These are phyloP conservation scores for Vaccinium darrowii DNA, from an alignment of 148 eudicot species.

Conservation along the genomic window DNA sequence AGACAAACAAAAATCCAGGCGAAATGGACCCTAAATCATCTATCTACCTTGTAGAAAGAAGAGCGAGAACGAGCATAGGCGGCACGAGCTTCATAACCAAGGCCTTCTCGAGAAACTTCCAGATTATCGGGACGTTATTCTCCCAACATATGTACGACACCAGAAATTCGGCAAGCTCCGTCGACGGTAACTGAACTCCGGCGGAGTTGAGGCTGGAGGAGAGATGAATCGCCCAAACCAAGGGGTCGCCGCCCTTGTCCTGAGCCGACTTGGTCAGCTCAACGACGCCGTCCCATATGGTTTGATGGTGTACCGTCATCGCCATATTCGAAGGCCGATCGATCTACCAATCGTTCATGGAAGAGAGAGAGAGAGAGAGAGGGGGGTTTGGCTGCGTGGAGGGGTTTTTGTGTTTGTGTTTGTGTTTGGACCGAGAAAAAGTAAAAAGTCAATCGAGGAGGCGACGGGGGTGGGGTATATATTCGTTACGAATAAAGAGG, in stretches of 20 bases:
- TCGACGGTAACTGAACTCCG: constrained; percentile 52
- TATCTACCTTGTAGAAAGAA: constrained; percentile 47
- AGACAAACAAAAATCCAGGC: no score
- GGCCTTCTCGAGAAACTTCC: constrained; percentile 79
- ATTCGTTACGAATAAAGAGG: neutral
- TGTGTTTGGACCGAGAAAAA: neutral
- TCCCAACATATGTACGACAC: constrained; percentile 54
- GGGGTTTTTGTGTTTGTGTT: neutral
- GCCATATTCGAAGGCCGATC: constrained; percentile 17
- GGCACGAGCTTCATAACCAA: constrained; percentile 43
- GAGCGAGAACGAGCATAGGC: constrained; percentile 53
- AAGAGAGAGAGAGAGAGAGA: neutral
- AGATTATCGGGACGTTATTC: constrained; percentile 52
- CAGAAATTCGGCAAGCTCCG: constrained; percentile 45
- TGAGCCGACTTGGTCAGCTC: constrained; percentile 58
- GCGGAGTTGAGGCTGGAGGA: constrained; percentile 47
- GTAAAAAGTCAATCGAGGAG: neutral
- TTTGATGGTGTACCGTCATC: constrained; percentile 15
- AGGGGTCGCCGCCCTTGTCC: constrained; percentile 43
- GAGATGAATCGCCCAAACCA: constrained; percentile 68
- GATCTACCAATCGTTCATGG: neutral
- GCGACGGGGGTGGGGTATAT: neutral
- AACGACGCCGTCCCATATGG: constrained; percentile 42
- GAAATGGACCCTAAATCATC: neutral
- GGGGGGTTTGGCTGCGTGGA: neutral